Conservation (phyloP, 169 alveolate species). For the Plasmodium gaboni region DNA sequence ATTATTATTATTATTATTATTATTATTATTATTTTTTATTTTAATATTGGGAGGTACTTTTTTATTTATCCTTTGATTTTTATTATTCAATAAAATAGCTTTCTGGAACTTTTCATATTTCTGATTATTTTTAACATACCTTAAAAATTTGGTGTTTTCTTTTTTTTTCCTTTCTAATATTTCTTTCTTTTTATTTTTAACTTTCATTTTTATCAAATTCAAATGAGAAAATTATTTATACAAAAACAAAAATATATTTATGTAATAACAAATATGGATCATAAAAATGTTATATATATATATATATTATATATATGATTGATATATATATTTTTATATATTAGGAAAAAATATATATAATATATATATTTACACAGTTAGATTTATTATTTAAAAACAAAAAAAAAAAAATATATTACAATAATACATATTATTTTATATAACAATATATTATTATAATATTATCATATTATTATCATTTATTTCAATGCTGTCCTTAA, state of each 20-base stretch:
- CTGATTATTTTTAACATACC: constrained; percentile 44
- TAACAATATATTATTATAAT: no score
- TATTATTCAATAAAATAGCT: constrained; percentile 49
- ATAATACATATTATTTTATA: no score
- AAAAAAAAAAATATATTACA: no score
- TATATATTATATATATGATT: no score
- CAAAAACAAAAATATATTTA: neutral
- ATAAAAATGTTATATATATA: neutral
- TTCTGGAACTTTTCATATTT: constrained; percentile 70
- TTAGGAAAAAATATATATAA: no score
- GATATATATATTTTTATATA: no score
- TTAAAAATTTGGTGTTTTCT: constrained; percentile 45
- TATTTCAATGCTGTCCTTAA: no score
- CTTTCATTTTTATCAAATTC: constrained; percentile 23
- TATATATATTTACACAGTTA: no score
- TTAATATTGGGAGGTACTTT: constrained; percentile 18
- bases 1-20: neutral
- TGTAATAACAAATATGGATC: neutral
- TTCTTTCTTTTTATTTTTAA: constrained; percentile 57
- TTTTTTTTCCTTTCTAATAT: constrained; percentile 55
- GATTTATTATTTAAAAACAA: no score
- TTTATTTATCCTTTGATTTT: constrained; percentile 48
- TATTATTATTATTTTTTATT: constrained; percentile 27
- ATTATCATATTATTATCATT: no score
- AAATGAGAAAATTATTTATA: neutral